A percentile compares a stretch with the other conserved stretches of the same genome.
Conservation (phyloP, 75 land plant species). For the Ceratopteris richardii region DNA sequence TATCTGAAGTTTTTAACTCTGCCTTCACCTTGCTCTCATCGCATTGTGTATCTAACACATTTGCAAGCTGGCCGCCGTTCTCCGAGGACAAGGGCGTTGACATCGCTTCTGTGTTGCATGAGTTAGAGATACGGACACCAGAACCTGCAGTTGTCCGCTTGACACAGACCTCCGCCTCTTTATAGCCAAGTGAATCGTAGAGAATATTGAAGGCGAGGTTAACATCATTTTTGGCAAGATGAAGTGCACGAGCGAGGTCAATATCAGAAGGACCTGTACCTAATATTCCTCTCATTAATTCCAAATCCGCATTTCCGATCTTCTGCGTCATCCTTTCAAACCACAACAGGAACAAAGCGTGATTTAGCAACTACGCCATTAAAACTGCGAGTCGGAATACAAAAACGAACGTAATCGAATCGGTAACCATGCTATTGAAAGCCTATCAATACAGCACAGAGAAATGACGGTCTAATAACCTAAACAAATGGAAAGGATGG, state of each 20-base stretch:
- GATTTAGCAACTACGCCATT: not conserved
- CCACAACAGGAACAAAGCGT: too few species aligned
- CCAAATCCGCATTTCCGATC: constrained; percentile 37
- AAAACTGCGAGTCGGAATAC: too few species aligned
- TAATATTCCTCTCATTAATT: constrained; percentile 54
- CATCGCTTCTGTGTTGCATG: not conserved
- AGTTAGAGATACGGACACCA: constrained; percentile 8
- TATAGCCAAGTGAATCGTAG: constrained; percentile 54
- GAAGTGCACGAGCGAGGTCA: constrained; percentile 85
- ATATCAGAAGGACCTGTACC: constrained; percentile 61
- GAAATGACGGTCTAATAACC: too few species aligned
- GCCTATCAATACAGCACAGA: not conserved
- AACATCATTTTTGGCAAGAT: constrained; percentile 69
- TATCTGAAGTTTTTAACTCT: too few species aligned
- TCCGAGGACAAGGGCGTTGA: not conserved
- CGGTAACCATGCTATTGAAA: not conserved
- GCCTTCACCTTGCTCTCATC: too few species aligned
- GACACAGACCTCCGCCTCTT: constrained; percentile 2
- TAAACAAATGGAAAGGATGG: not conserved
- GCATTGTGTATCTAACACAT: too few species aligned
- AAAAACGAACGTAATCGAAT: not conserved
- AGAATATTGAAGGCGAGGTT: constrained; percentile 77
- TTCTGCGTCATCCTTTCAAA: constrained; percentile 50
- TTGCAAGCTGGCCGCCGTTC: too few species aligned
- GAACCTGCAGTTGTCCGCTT: constrained; percentile 18